phyloP scores from a whole-genome alignment of 2,329 filamentous ascomycete genomes.

The Sphaerulina musiva region DNA sequence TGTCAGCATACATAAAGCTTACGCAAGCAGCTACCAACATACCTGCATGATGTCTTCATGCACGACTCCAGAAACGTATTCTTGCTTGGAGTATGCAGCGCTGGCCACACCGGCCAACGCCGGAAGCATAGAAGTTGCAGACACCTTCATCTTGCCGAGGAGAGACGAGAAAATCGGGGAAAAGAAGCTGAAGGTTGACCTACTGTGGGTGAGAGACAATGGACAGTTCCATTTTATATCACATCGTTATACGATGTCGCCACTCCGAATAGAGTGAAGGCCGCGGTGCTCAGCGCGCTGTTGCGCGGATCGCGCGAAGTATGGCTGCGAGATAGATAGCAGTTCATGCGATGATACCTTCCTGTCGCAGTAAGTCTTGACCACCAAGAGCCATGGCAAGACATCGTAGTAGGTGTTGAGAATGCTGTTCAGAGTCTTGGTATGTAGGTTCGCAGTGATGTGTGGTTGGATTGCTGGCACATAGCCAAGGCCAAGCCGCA shows the following conservation, averaged over 20 bases:
- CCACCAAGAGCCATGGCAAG: conserved; percentile 8
- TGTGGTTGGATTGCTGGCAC: neutral
- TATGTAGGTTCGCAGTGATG: neutral
- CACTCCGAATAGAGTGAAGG: neutral
- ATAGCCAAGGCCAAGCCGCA: neutral
- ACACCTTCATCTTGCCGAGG: conserved; percentile 18
- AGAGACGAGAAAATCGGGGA: neutral
- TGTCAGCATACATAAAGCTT: neutral
- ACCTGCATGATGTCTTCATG: conserved; percentile 17
- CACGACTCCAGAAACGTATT: conserved; percentile 19
- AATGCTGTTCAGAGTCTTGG: conserved; percentile 1
- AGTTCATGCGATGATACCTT: conserved; percentile 14
- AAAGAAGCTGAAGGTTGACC: neutral
- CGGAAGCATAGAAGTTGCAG: conserved; percentile 12
- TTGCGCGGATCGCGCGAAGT: conserved; percentile 1
- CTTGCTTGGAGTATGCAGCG: conserved; percentile 15
- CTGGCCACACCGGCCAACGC: conserved; percentile 19
- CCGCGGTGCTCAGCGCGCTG: neutral
- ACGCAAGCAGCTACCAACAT: conserved; percentile 8
- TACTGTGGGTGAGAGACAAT: neutral
- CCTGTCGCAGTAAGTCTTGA: conserved; percentile 13
- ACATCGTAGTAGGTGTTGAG: neutral
- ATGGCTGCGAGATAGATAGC: neutral
- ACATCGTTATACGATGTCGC: neutral
- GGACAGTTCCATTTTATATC: conserved; percentile 2